Percentiles rank a stretch among this genome's conserved stretches.
Evolutionary conservation across 495 filamentous ascomycete species (phyloP).

Genomic region (Hyaloscypha hepaticicola): DNA sequence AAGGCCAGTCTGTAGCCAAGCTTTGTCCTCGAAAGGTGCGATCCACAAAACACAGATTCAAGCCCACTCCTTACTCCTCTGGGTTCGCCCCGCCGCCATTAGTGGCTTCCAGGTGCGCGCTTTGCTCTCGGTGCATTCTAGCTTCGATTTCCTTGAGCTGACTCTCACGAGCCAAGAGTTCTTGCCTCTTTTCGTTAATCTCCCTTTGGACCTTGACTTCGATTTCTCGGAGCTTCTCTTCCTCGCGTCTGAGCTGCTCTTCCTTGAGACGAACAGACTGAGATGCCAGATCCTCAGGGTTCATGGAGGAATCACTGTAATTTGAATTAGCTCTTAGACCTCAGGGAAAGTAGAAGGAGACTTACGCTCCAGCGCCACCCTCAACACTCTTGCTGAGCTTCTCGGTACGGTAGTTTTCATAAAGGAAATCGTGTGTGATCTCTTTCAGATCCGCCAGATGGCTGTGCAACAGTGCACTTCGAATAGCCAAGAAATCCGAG

Average conservation of each 20-base stretch:
- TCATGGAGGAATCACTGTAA: constrained; percentile 79
- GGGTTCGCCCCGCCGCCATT: constrained; percentile 36
- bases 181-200: constrained; percentile 99
- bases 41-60: constrained; percentile 15
- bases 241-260: constrained; percentile 96
- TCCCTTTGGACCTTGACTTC: constrained; percentile 99
- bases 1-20: constrained; percentile 12
- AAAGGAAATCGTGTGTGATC: constrained; percentile 99
- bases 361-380: constrained; percentile 82
- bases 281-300: constrained; percentile 93
- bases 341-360: constrained; percentile 31
- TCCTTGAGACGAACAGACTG: constrained; percentile 99
- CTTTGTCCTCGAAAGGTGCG: constrained; percentile 13
- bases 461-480: constrained; percentile 93
- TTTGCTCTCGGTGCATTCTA: constrained; percentile 55
- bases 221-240: constrained; percentile 99
- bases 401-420: constrained; percentile 99
- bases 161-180: constrained; percentile 94
- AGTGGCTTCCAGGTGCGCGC: constrained; percentile 45
- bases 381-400: constrained; percentile 99
- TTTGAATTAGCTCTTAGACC: constrained; percentile 35
- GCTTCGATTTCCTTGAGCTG: constrained; percentile 91
- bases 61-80: constrained; percentile 22
- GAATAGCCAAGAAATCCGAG: constrained; percentile 96
- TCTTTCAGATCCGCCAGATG: constrained; percentile 98